Evolutionary conservation across 768 basidiomycete species (phyloP).

Genomic region (Mycena leptocephala): DNA sequence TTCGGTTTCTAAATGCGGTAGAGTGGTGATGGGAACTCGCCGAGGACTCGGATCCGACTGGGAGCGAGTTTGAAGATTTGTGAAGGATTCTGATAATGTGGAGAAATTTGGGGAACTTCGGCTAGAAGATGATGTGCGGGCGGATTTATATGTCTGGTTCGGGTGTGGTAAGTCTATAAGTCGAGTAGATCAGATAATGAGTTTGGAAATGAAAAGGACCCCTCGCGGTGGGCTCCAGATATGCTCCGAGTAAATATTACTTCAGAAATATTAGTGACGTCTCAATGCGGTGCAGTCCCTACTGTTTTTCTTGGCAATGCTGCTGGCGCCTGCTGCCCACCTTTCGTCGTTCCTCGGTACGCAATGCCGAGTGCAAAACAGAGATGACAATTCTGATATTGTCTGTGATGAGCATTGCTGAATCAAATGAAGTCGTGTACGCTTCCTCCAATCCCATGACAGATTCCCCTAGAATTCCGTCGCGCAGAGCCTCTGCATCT

Average conservation of each 20-base stretch:
- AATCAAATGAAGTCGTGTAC: no score
- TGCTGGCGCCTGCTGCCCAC: no score
- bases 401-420: no score
- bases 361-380: no score
- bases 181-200: background rate
- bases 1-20: background rate
- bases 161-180: background rate
- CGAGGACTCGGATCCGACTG: background rate
- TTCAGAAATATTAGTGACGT: background rate
- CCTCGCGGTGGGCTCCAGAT: slow-evolving; percentile 9
- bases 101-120: background rate
- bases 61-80: background rate
- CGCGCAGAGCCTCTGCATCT: no score
- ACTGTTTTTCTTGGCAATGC: no score
- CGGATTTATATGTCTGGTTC: background rate
- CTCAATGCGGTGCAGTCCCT: no score
- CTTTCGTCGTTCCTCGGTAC: no score
- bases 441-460: no score
- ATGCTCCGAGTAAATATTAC: background rate
- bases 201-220: background rate
- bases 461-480: no score
- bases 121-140: background rate
- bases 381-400: no score
- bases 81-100: background rate
- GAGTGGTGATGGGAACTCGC: background rate